Percentiles rank a stretch among this genome's conserved stretches.
These are phyloP conservation scores for Sporisorium sorghi DNA, from an alignment of 1,284 basidiomycete genomes.

Conservation along the genomic window DNA sequence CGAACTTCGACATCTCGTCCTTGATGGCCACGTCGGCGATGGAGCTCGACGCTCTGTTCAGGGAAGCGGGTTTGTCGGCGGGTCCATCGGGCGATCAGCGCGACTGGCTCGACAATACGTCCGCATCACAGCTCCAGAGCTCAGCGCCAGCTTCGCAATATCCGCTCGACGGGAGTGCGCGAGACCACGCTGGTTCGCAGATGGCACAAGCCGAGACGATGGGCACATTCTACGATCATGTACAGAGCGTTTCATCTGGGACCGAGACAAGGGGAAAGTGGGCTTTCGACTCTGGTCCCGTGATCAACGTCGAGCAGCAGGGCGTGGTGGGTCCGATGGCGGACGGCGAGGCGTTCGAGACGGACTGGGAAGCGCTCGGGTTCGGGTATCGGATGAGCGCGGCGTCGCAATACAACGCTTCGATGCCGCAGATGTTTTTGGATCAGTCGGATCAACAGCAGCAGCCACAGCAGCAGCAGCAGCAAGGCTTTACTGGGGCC, in stretches of 20 bases:
- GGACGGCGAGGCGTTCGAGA: conserved; percentile 26
- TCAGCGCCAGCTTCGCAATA: neutral
- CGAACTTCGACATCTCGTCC: conserved; percentile 47
- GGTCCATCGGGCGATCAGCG: conserved; percentile 35
- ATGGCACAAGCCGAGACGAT: conserved; percentile 11
- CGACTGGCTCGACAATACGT: conserved; percentile 10
- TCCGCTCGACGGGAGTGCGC: neutral
- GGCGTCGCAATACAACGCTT: conserved; percentile 8
- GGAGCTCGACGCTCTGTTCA: conserved; percentile 47
- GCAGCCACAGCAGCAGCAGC: conserved; percentile 16
- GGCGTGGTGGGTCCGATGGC: neutral
- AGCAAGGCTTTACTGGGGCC: neutral
- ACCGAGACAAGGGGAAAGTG: conserved; percentile 14
- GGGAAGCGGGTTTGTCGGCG: conserved; percentile 41
- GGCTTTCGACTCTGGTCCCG: conserved; percentile 1
- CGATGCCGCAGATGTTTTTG: conserved; percentile 7
- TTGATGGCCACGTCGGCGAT: conserved; percentile 52
- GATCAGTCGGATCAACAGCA: conserved; percentile 10
- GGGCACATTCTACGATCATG: conserved; percentile 22
- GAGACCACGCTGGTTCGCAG: conserved; percentile 11
- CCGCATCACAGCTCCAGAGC: conserved; percentile 1
- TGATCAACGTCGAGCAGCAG: conserved; percentile 3
- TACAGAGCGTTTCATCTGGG: conserved; percentile 1
- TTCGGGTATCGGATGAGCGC: conserved; percentile 39
- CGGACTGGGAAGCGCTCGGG: conserved; percentile 49